These are phyloP conservation scores for Nepenthes alata DNA, from an alignment of 179 eudicot genomes.

Conservation along the genomic window DNA sequence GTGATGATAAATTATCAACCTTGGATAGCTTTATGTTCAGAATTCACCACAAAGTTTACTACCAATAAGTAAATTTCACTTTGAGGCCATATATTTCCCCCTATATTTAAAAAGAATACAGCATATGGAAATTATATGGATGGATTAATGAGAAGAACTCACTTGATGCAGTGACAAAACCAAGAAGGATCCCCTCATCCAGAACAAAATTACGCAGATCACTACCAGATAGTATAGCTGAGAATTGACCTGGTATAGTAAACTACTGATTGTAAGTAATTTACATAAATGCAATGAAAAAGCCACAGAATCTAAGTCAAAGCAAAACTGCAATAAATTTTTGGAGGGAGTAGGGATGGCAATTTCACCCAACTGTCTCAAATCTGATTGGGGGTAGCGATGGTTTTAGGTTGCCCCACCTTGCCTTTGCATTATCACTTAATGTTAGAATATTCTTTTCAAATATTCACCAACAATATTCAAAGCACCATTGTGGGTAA, in stretches of 20 bases:
- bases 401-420: no score
- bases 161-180: constrained; percentile 72
- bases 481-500: no score
- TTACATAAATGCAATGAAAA: neutral
- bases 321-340: no score
- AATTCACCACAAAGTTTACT: no score
- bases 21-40: no score
- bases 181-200: constrained; percentile 60
- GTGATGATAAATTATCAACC: neutral
- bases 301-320: no score
- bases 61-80: neutral
- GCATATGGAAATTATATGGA: neutral
- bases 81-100: neutral
- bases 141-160: constrained; percentile 14
- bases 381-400: no score
- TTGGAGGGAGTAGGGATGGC: no score
- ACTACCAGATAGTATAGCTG: constrained; percentile 37
- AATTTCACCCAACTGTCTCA: no score
- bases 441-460: no score
- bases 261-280: constrained; percentile 1
- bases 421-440: no score
- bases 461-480: no score
- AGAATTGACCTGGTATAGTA: constrained; percentile 29
- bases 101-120: neutral
- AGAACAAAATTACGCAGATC: constrained; percentile 52